These are phyloP conservation scores for Ramularia endophylla DNA, from an alignment of 2,329 filamentous ascomycete species.

Conservation along the genomic window DNA sequence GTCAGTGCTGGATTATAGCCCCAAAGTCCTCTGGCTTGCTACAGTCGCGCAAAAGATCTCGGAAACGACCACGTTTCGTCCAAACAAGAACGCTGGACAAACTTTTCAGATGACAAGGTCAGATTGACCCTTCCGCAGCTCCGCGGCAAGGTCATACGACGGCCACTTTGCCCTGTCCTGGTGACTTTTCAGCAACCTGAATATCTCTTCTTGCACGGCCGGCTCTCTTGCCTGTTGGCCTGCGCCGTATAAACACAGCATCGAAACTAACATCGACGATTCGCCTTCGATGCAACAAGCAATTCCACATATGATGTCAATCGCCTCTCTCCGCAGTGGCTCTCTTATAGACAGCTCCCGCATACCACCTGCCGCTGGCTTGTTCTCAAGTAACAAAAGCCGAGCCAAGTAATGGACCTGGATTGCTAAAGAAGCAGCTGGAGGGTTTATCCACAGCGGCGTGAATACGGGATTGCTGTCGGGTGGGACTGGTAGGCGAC, in stretches of 20 bases:
- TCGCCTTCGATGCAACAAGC: constrained; percentile 37
- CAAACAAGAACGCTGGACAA: too few species aligned
- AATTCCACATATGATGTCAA: constrained; percentile 44
- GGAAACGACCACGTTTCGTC: too few species aligned
- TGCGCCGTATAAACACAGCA: constrained; percentile 36
- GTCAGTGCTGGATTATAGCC: too few species aligned
- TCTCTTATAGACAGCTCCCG: constrained; percentile 40
- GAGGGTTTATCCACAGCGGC: constrained; percentile 46
- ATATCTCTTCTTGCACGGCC: constrained; percentile 27
- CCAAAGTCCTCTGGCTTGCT: too few species aligned
- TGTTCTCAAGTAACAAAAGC: constrained; percentile 45
- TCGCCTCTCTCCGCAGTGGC: constrained; percentile 37
- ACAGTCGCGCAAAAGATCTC: too few species aligned
- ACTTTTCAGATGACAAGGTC: too few species aligned
- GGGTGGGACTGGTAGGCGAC: constrained; percentile 31
- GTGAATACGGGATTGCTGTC: constrained; percentile 32
- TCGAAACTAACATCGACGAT: constrained; percentile 34
- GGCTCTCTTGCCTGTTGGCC: constrained; percentile 33
- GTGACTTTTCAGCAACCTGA: constrained; percentile 31
- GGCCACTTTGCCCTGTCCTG: constrained; percentile 35
- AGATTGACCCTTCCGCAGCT: constrained; percentile 1
- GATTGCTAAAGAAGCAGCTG: constrained; percentile 40
- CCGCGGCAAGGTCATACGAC: constrained; percentile 6
- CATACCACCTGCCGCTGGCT: constrained; percentile 28
- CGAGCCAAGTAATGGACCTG: constrained; percentile 47